Base-by-base conservation (phyloP, 2,329 filamentous ascomycete species). In the Coleophoma eucalyptorum region DNA sequence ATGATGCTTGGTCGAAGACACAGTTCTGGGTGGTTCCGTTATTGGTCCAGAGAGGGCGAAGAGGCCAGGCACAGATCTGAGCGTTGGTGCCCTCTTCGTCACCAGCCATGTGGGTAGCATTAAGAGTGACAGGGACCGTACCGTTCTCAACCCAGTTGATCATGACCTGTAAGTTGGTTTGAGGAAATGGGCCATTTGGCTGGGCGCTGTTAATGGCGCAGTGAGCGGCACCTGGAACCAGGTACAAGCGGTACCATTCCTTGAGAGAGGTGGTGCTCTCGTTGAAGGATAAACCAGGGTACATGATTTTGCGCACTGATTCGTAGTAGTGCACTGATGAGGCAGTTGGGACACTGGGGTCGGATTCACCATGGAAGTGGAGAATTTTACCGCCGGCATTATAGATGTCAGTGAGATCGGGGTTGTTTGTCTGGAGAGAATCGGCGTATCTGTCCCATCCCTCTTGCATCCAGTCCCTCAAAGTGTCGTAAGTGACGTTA, bases 131-230 rank as follows among this genome's bases (percentile, higher is more conserved):
- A 1, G 70, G 70, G 52, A 56, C 58, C 19, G 65, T 55, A 15
- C 65, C 85, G 55, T 87, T 88, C 55, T 78, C 79, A 12, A 90
- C 71, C 59, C 76, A 88, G 60, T 89, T 81, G 61, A 90, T 87
- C 19, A 83, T 81, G 2, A 83, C 87, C 2, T 84, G 81, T 65
- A 88, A 81, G 41, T 89, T 84, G 4, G 82, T 82, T 55, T 81
- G 73, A 15, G 45, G 45, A 26, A 47, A 47, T 3, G 45, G 45
- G 16, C 45, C 45, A 18, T 47, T 47, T 0, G 72, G 72, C 65
- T 75, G 72, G 2, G 72, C 63, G 4, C 61, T 50, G 64, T 76
- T 79, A 37, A 64, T 60, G 40, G 20, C 51, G 55, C 77, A 80
- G 60, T 80, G 78, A 3, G 60, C 65, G 65, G 76, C 75, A n/a